phyloP scores from a whole-genome alignment of 2,329 filamentous ascomycete species.

The Botrytis deweyae region DNA sequence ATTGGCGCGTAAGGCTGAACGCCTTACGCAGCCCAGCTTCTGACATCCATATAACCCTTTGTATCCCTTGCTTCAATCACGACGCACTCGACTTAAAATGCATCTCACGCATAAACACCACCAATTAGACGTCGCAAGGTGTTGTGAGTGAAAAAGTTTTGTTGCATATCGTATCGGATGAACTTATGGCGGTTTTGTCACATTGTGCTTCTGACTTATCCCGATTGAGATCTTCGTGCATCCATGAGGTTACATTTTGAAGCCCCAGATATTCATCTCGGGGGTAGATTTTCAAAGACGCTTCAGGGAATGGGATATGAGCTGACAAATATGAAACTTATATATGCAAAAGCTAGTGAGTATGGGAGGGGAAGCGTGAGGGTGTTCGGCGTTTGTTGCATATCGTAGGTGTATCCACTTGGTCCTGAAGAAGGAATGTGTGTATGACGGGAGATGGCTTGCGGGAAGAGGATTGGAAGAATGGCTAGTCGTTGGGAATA shows the following conservation, averaged over 20 bases:
- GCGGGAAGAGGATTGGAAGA: background rate
- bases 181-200: conserved; percentile 12
- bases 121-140: background rate
- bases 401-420: conserved; percentile 6
- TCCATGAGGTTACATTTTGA: background rate
- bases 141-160: background rate
- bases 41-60: background rate
- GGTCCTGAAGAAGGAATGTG: background rate
- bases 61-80: background rate
- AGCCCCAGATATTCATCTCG: background rate
- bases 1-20: background rate
- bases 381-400: conserved; percentile 4
- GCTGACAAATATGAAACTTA: conserved; percentile 5
- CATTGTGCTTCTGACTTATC: background rate
- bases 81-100: background rate
- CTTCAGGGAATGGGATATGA: background rate
- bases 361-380: background rate
- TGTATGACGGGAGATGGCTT: background rate
- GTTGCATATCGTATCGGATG: conserved; percentile 7
- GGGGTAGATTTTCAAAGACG: background rate
- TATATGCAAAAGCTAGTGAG: background rate
- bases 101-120: background rate
- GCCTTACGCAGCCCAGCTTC: background rate
- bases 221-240: background rate
- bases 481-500: background rate